These are phyloP conservation scores for Tricholoma furcatifolium DNA, from an alignment of 768 basidiomycete species.

Conservation along the genomic window DNA sequence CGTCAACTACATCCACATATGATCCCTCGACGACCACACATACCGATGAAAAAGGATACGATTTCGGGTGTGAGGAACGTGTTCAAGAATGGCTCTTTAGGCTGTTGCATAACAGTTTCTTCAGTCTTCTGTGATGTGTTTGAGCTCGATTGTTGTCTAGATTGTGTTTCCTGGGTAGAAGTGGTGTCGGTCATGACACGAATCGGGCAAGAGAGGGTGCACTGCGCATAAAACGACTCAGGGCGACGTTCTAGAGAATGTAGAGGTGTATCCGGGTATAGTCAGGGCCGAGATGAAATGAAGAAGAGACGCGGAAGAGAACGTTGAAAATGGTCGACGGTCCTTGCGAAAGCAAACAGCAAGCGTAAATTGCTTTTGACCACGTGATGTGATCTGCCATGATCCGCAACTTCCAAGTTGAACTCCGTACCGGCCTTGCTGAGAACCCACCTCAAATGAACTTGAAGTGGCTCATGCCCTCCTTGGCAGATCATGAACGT, in stretches of 20 bases:
- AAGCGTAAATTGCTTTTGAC: not conserved
- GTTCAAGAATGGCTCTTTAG: conserved; percentile 8
- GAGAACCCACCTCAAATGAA: too few species aligned
- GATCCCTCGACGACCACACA: conserved; percentile 7
- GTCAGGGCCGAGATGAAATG: conserved; percentile 7
- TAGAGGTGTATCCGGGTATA: conserved; percentile 15
- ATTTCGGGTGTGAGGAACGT: conserved; percentile 37
- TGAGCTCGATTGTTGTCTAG: conserved; percentile 7
- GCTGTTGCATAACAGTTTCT: conserved; percentile 1
- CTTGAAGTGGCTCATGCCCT: too few species aligned
- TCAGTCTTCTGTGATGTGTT: not conserved
- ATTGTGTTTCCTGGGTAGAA: conserved; percentile 4
- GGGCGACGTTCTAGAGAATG: conserved; percentile 7
- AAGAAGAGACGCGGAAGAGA: conserved; percentile 4
- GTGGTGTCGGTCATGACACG: conserved; percentile 10
- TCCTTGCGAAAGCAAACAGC: not conserved
- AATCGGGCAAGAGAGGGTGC: conserved; percentile 6
- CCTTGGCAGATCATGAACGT: too few species aligned
- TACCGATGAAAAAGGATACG: conserved; percentile 44
- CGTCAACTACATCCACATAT: conserved; percentile 9
- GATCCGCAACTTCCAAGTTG: too few species aligned
- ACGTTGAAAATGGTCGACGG: not conserved
- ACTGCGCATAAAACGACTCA: conserved; percentile 15
- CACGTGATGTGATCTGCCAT: conserved; percentile 1
- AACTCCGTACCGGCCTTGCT: too few species aligned